phyloP scores from a whole-genome alignment of 441 rosid genomes.

The Brassica hybrid region DNA sequence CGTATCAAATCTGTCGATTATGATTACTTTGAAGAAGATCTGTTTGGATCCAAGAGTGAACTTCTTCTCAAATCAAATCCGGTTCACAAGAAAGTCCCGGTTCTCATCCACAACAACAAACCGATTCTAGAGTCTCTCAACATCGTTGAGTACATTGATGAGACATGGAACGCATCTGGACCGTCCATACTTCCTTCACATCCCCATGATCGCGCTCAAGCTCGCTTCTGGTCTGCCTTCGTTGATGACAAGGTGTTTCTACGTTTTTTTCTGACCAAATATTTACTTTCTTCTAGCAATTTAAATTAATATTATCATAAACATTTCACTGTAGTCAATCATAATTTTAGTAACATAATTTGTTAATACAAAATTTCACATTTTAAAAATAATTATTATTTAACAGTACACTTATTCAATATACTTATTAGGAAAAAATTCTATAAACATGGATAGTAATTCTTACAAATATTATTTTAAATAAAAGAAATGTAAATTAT shows the following conservation, averaged over 20 bases:
- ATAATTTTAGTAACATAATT: no score
- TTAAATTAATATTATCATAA: no score
- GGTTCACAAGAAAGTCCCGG: slow-evolving; percentile 81
- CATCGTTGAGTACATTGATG: slow-evolving; percentile 71
- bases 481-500: no score
- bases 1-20: slow-evolving; percentile 61
- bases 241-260: slow-evolving; percentile 34
- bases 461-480: no score
- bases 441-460: no score
- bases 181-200: slow-evolving; percentile 61
- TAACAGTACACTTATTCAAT: no score
- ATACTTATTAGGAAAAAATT: no score
- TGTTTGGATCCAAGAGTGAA: slow-evolving; percentile 33
- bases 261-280: background rate
- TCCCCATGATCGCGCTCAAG: slow-evolving; percentile 59
- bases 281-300: background rate
- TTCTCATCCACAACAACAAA: slow-evolving; percentile 56
- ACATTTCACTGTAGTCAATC: no score
- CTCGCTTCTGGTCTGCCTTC: slow-evolving; percentile 69
- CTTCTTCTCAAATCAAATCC: slow-evolving; percentile 73
- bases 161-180: slow-evolving; percentile 57
- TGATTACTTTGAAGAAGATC: slow-evolving; percentile 56
- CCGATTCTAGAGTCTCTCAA: slow-evolving; percentile 67
- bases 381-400: no score
- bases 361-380: no score